These are phyloP conservation scores for Sporobolomyces phaffii DNA, from an alignment of 768 basidiomycete genomes.

Conservation along the genomic window DNA sequence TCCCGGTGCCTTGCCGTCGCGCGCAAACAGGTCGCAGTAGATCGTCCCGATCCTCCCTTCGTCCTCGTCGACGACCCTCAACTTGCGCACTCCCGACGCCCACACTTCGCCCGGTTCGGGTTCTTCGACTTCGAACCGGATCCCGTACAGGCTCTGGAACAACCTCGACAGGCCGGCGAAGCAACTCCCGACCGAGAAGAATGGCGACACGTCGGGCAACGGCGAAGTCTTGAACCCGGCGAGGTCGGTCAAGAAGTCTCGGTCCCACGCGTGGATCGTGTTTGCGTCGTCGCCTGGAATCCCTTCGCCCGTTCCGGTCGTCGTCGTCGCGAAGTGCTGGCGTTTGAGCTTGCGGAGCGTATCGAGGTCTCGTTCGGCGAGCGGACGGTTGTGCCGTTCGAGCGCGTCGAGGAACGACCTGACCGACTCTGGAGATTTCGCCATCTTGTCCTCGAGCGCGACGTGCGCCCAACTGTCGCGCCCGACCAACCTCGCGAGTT, in stretches of 20 bases:
- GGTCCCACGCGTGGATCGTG: constrained; percentile 87
- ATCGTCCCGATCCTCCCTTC: constrained; percentile 86
- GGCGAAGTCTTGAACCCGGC: constrained; percentile 12
- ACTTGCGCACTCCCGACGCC: constrained; percentile 79
- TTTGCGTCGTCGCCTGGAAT: constrained; percentile 48
- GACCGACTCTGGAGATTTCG: constrained; percentile 90
- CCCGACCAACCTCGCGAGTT: constrained; percentile 78
- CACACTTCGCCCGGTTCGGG: constrained; percentile 71
- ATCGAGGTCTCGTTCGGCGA: constrained; percentile 67
- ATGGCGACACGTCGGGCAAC: constrained; percentile 53
- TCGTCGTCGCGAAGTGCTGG: constrained; percentile 53
- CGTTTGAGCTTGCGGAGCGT: constrained; percentile 62
- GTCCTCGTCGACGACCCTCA: constrained; percentile 86
- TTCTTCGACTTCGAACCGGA: constrained; percentile 63
- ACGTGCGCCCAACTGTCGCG: constrained; percentile 79
- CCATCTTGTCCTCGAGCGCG: constrained; percentile 92
- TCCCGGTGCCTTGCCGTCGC: constrained; percentile 76
- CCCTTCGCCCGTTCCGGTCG: constrained; percentile 1
- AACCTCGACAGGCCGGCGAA: constrained; percentile 86
- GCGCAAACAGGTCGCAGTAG: constrained; percentile 82
- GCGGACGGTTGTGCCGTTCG: constrained; percentile 69
- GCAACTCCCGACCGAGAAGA: constrained; percentile 74
- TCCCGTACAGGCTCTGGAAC: constrained; percentile 79
- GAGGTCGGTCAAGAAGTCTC: constrained; percentile 72
- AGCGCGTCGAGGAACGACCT: constrained; percentile 74